These are phyloP conservation scores for Smallanthus sonchifolius DNA, from an alignment of 129 eudicot species.

Conservation along the genomic window DNA sequence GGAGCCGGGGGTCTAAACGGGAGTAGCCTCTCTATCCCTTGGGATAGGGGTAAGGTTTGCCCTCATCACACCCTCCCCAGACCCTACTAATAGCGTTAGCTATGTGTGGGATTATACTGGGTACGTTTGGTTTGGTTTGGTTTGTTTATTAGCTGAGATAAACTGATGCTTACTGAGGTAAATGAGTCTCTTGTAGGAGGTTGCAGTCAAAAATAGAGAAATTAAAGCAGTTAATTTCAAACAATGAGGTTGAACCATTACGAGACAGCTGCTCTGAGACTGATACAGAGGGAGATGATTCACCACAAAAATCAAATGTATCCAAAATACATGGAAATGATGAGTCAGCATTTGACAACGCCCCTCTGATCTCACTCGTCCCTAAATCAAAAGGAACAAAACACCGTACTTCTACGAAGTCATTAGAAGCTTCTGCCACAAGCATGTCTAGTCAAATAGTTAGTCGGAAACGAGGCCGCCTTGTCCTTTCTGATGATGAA, in stretches of 20 bases:
- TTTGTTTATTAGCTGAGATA: conserved; percentile 6
- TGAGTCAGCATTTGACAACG: conserved; percentile 39
- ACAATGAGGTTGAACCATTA: conserved; percentile 37
- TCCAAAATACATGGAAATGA: conserved; percentile 29
- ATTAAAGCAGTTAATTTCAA: conserved; percentile 45
- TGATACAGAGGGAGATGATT: conserved; percentile 61
- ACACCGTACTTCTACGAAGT: conserved; percentile 25
- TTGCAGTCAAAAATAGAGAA: conserved; percentile 52
- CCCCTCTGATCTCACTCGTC: conserved; percentile 45
- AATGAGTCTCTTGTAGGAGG: conserved; percentile 47
- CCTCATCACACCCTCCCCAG: too few relatives aligned
- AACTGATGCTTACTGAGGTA: conserved; percentile 11
- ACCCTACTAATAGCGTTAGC: too few relatives aligned
- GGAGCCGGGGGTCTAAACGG: too few relatives aligned
- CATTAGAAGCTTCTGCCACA: conserved; percentile 37
- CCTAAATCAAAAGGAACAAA: conserved; percentile 32
- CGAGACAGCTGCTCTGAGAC: conserved; percentile 84
- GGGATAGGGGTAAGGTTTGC: too few relatives aligned
- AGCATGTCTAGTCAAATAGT: conserved; percentile 55
- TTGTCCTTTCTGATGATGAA: conserved; percentile 83
- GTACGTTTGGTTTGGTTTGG: neutral
- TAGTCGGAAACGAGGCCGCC: conserved; percentile 70
- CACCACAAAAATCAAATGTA: conserved; percentile 32
- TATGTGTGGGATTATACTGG: too few relatives aligned
- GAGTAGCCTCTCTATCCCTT: too few relatives aligned